Conservation (phyloP, 2,329 filamentous ascomycete genomes). For the Aspergillus chevalieri region DNA sequence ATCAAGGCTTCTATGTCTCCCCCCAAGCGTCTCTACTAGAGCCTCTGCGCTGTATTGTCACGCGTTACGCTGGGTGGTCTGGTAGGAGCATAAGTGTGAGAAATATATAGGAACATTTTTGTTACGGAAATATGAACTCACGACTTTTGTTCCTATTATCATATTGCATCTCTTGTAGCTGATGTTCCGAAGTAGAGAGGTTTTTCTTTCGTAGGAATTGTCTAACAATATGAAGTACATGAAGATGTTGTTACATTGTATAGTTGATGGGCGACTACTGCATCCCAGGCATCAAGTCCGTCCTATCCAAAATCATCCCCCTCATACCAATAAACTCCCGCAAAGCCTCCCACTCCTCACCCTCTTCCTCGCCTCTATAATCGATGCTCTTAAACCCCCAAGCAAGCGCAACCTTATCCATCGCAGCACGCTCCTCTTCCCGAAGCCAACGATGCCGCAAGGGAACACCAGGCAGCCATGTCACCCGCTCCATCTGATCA, state of each 20-base stretch:
- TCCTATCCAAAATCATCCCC: constrained; percentile 84
- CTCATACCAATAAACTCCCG: constrained; percentile 75
- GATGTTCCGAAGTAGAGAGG: not conserved
- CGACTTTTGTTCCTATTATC: constrained; percentile 21
- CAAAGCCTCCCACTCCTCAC: constrained; percentile 79
- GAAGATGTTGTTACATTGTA: not conserved
- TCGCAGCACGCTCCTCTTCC: constrained; percentile 80
- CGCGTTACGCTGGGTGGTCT: constrained; percentile 19
- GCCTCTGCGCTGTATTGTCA: constrained; percentile 22
- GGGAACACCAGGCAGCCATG: constrained; percentile 78
- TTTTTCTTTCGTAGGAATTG: constrained; percentile 2
- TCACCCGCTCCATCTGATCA: constrained; percentile 91
- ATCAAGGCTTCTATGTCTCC: constrained; percentile 99
- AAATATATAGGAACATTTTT: constrained; percentile 21
- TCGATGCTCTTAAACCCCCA: constrained; percentile 85
- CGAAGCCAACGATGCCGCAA: constrained; percentile 76
- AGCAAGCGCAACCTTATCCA: constrained; percentile 77
- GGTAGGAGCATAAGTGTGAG: constrained; percentile 18
- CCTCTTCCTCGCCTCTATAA: constrained; percentile 82
- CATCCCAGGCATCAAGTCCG: constrained; percentile 92
- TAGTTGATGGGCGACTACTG: constrained; percentile 43
- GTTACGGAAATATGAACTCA: constrained; percentile 28
- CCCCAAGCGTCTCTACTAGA: constrained; percentile 94
- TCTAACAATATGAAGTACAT: not conserved
- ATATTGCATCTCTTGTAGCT: constrained; percentile 4